Conservation (phyloP, 768 basidiomycete species). For the Leucocoprinus leucothites region DNA sequence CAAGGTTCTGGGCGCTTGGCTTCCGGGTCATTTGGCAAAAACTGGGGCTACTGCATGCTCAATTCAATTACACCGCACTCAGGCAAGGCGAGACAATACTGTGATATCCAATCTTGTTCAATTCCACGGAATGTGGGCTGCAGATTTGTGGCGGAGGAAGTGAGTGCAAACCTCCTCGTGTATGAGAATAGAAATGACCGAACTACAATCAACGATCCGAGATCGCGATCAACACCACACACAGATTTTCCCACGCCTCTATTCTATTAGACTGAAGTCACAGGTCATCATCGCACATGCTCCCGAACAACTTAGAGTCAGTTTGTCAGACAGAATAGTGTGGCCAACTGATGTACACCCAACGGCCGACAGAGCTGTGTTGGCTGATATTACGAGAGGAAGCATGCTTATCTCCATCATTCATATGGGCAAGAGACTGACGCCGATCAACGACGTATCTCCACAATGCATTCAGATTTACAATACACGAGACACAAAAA, state of each 20-base stretch:
- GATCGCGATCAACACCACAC: neutral
- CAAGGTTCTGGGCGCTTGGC: slow-evolving; percentile 10
- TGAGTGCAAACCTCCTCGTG: neutral
- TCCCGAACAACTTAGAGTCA: neutral
- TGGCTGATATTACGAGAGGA: neutral
- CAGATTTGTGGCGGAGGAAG: neutral
- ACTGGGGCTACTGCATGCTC: neutral
- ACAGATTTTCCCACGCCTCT: neutral
- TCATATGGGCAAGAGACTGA: no score
- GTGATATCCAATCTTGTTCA: neutral
- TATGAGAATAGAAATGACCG: slow-evolving; percentile 8
- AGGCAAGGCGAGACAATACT: neutral
- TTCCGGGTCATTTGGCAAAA: neutral
- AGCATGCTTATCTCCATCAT: neutral
- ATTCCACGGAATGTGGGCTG: neutral
- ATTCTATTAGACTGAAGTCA: neutral
- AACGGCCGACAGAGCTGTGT: neutral
- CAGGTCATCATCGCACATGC: neutral
- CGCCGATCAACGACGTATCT: no score
- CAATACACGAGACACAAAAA: neutral
- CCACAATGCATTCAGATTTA: no score
- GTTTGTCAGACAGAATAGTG: neutral
- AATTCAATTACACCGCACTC: neutral
- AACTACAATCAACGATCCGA: slow-evolving; percentile 9
- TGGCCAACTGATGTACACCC: neutral